A percentile compares a stretch with the other conserved stretches of the same genome.
These are phyloP conservation scores for Epichloe elymi DNA, from an alignment of 2,329 filamentous ascomycete species.

Conservation along the genomic window DNA sequence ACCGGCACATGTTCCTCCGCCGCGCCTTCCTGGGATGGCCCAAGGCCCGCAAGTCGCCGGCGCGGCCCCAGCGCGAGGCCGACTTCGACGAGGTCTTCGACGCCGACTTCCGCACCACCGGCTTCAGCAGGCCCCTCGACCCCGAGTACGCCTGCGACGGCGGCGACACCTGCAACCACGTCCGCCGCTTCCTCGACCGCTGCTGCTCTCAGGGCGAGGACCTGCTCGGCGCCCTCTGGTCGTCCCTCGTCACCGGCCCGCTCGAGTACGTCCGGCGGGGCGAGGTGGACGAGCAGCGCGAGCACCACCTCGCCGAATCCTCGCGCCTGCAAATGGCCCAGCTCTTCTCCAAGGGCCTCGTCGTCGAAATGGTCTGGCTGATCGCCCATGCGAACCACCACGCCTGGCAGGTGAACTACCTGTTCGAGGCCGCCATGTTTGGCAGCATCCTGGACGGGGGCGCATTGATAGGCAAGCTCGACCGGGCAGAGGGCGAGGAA, in stretches of 20 bases:
- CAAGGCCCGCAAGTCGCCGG: conserved; percentile 15
- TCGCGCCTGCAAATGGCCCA: conserved; percentile 10
- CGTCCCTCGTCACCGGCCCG: conserved; percentile 7
- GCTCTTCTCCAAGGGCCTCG: conserved; percentile 10
- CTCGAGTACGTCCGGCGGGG: conserved; percentile 10
- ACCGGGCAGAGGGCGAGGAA: conserved; percentile 6
- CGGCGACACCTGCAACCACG: conserved; percentile 10
- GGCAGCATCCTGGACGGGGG: conserved; percentile 19
- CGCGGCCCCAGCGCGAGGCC: conserved; percentile 12
- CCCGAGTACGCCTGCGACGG: conserved; percentile 9
- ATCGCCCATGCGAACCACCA: conserved; percentile 11
- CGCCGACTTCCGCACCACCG: conserved; percentile 14
- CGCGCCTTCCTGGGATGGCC: conserved; percentile 17
- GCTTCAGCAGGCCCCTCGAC: conserved; percentile 12
- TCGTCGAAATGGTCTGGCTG: conserved; percentile 10
- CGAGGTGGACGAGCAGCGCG: conserved; percentile 7
- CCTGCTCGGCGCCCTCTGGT: conserved; percentile 9
- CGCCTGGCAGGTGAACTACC: conserved; percentile 18
- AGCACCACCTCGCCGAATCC: conserved; percentile 7
- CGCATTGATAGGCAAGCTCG: conserved; percentile 16
- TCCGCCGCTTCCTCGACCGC: conserved; percentile 5
- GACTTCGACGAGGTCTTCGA: conserved; percentile 20
- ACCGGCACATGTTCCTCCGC: conserved; percentile 19
- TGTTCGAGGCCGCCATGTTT: conserved; percentile 22
- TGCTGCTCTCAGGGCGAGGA: not conserved